Evolutionary conservation across 495 filamentous ascomycete genomes (phyloP), one percentile per base, ranked within the genome.

Genomic region (Chaetomium fimeti): DNA sequence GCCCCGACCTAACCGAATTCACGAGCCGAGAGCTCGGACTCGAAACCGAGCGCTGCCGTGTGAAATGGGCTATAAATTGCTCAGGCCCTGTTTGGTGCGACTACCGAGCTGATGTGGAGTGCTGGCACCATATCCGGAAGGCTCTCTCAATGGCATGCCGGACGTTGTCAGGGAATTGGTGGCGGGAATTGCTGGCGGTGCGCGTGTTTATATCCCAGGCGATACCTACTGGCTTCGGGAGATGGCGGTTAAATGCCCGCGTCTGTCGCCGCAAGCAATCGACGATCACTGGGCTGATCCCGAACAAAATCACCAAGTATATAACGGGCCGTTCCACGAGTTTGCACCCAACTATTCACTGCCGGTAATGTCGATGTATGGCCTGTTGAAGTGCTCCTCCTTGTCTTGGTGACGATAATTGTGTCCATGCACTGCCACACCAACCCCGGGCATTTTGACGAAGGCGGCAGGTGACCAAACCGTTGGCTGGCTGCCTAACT

Each of bases 241-340:
- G 56, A 40, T 60, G 47, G 57, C 66, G 63, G 68, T 57, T 71
- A 68, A 71, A 68, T 66, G 48, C 32, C 32, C 8, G 42, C 28
- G 7, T 16, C 15, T 29, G 11, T 24, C 20, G 13, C n/a, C 40
- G 16, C 38, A 32, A 25, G 42, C 40, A 45, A 47, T 20, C 9
- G 12, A 9, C n/a, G 9, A 18, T 29, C 27, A 25, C 22, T 57
- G 22, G 55, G 38, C 27, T 43, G 25, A 43, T 27, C 4, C 20
- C 22, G 38, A 42, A 18, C 32, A 9, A 36, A 36, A 36, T 36
- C 12, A 36, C 32, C 32, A 43, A 28, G 11, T 15, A n/a, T n/a
- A n/a, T n/a, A 43, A n/a, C 7, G 32, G 3, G 54, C 2, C 52
- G 3, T 12, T 57, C 36, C 9, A 5, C 2, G 16, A 11, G 5